These are phyloP conservation scores for Podila epicladia DNA, from an alignment of 192 early-diverging fungal species.

Conservation along the genomic window DNA sequence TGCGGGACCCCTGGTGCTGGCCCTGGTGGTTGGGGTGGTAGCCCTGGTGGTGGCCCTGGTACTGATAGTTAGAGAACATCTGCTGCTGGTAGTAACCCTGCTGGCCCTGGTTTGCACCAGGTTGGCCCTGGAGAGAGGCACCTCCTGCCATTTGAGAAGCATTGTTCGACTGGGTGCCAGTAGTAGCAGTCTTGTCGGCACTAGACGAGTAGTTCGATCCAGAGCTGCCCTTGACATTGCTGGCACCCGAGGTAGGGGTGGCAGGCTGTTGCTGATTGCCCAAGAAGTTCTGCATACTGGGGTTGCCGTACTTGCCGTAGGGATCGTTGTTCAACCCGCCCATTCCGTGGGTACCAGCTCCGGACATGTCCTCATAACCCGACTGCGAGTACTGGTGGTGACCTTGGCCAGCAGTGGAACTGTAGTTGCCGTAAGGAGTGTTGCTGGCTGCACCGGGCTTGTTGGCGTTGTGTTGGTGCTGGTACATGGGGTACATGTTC, in stretches of 20 bases:
- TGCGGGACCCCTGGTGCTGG: too few relatives aligned
- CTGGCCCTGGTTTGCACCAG: slow-evolving; percentile 19
- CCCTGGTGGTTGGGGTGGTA: too few relatives aligned
- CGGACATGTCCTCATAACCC: slow-evolving; percentile 48
- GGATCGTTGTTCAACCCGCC: slow-evolving; percentile 40
- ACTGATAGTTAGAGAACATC: not conserved
- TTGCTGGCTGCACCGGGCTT: slow-evolving; percentile 56
- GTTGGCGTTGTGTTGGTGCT: slow-evolving; percentile 49
- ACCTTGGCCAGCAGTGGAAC: slow-evolving; percentile 38
- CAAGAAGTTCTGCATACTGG: slow-evolving; percentile 50
- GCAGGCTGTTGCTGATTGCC: slow-evolving; percentile 44
- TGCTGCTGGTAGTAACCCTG: slow-evolving; percentile 39
- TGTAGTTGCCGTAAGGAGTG: slow-evolving; percentile 53
- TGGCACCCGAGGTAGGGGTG: slow-evolving; percentile 27
- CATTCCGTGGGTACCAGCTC: slow-evolving; percentile 43
- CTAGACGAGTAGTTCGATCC: slow-evolving; percentile 40
- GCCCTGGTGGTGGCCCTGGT: too few relatives aligned
- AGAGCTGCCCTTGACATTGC: slow-evolving; percentile 24
- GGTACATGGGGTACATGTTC: slow-evolving; percentile 88
- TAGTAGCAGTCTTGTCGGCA: slow-evolving; percentile 20
- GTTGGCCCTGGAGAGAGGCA: slow-evolving; percentile 39
- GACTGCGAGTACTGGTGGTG: slow-evolving; percentile 44
- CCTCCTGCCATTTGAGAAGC: slow-evolving; percentile 23
- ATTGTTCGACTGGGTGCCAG: slow-evolving; percentile 30
- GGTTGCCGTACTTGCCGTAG: slow-evolving; percentile 44